Evolutionary conservation across 139 green algal genomes (phyloP).

Genomic region (Micractinium sp.): DNA sequence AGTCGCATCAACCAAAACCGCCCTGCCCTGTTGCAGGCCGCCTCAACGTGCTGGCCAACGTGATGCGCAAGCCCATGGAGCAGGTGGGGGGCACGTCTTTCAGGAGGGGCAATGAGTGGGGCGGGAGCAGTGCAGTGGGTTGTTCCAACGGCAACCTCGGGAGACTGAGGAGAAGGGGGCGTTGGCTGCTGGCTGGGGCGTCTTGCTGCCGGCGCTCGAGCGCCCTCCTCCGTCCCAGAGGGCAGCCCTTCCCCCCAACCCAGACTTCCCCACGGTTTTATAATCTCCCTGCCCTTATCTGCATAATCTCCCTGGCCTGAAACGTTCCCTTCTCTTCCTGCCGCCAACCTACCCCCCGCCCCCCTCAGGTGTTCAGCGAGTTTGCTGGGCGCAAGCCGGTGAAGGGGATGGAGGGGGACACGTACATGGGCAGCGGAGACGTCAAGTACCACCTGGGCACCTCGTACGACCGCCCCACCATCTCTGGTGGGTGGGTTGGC

Average conservation of each 20-base stretch:
- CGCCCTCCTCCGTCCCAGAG: too few relatives aligned
- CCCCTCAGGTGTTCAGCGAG: constrained; percentile 89
- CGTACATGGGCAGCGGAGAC: constrained; percentile 74
- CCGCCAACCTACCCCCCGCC: background rate
- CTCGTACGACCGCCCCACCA: constrained; percentile 93
- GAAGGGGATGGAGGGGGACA: constrained; percentile 35
- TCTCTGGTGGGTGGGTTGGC: constrained; percentile 40
- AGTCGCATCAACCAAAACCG: background rate
- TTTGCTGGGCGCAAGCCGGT: constrained; percentile 84
- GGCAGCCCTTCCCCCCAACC: too few relatives aligned
- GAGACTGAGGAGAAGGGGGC: too few relatives aligned
- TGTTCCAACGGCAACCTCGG: too few relatives aligned
- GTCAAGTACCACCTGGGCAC: constrained; percentile 99
- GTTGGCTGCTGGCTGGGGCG: too few relatives aligned
- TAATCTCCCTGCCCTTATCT: too few relatives aligned
- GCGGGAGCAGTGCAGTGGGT: too few relatives aligned
- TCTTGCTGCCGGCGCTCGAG: too few relatives aligned
- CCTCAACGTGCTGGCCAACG: constrained; percentile 98
- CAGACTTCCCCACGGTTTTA: too few relatives aligned
- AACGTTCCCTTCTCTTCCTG: too few relatives aligned
- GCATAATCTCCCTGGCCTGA: too few relatives aligned
- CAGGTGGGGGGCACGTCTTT: constrained; percentile 58
- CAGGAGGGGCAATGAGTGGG: too few relatives aligned
- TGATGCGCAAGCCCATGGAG: constrained; percentile 96
- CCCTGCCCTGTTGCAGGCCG: constrained; percentile 66